Base-by-base conservation (phyloP, 169 alveolate genomes). In the Cryptosporidium ubiquitum region DNA sequence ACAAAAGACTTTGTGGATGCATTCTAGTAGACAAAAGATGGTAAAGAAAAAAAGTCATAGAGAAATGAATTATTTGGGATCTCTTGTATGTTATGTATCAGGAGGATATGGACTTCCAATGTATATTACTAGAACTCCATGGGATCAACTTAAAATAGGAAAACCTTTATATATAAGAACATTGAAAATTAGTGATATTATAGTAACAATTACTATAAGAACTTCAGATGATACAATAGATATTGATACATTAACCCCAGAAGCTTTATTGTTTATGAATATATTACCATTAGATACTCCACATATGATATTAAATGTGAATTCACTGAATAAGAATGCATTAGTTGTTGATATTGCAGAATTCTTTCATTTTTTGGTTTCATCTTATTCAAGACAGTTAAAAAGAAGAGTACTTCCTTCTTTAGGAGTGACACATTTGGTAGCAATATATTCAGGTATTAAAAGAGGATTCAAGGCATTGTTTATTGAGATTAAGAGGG, bases 261-360 rank as follows among this genome's bases (percentile, higher is more conserved):
- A 60, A 51, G 94, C 96, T 29, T 79, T 96, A 93, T 95, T 94
- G 85, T 85, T 96, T 29, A 93, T 95, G 71, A 98, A 96, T 60
- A 95, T 96, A 4, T 85, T 96, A 69, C 98, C 98, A n/a, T 85
- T 96, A 51, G 98, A 96, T 79, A 95, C 98, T 10, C 98, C 98
- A 20, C 95, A 95, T 60, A 95, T 96, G 93, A 91, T 94, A 66
- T 93, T 96, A 31, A 96, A 94, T 85, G 93, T 96, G 37, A 94
- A 93, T 61, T 79, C 96, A 31, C 95, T 94, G 70, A 85, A 94
- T 42, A 84, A 84, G 68, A 85, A 58, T 94, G 94, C 91, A 68
- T 91, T 42, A 95, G 95, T 49, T 84, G 95, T 69, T 69, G 96
- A 37, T 94, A 96, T 79, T 95, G 93, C 91, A 52, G 98, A 95